Evolutionary conservation across 2,329 filamentous ascomycete species (phyloP).

Genomic region (Sporothrix pseudoabietina): DNA sequence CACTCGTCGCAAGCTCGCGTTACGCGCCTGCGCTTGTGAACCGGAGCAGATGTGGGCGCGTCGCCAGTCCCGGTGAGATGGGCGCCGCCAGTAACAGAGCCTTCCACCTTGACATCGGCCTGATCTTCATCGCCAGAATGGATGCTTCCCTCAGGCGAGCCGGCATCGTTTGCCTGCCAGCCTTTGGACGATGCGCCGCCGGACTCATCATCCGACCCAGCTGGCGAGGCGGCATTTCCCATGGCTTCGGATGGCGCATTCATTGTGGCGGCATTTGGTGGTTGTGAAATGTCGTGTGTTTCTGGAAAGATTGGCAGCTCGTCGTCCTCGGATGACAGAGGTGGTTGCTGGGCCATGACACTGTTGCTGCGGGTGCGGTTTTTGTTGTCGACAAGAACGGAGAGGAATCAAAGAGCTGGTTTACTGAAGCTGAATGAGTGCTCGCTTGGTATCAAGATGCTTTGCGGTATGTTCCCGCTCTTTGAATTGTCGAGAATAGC

Average conservation of each 20-base stretch:
- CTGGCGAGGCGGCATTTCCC: conserved; percentile 25
- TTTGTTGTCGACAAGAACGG: not conserved
- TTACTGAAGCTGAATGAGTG: not conserved
- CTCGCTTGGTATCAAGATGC: not conserved
- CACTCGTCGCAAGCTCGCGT: conserved; percentile 83
- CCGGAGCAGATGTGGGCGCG: conserved; percentile 52
- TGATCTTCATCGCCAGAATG: conserved; percentile 27
- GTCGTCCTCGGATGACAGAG: not conserved
- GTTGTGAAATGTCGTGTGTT: not conserved
- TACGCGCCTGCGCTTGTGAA: conserved; percentile 76
- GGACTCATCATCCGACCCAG: conserved; percentile 33
- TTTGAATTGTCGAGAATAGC: not conserved
- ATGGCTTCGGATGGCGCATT: conserved; percentile 24
- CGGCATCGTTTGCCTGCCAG: conserved; percentile 30
- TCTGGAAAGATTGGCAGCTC: not conserved
- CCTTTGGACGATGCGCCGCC: conserved; percentile 27
- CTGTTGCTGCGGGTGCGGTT: not conserved
- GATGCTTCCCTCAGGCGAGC: conserved; percentile 25
- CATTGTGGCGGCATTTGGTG: not conserved
- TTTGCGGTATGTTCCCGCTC: not conserved
- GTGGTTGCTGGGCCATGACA: not conserved
- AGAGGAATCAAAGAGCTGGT: not conserved
- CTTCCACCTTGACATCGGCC: conserved; percentile 29
- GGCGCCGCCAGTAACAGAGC: conserved; percentile 22
- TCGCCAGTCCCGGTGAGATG: conserved; percentile 34